Base-by-base conservation (phyloP, 495 filamentous ascomycete species). In the Aspergillus wentii region DNA sequence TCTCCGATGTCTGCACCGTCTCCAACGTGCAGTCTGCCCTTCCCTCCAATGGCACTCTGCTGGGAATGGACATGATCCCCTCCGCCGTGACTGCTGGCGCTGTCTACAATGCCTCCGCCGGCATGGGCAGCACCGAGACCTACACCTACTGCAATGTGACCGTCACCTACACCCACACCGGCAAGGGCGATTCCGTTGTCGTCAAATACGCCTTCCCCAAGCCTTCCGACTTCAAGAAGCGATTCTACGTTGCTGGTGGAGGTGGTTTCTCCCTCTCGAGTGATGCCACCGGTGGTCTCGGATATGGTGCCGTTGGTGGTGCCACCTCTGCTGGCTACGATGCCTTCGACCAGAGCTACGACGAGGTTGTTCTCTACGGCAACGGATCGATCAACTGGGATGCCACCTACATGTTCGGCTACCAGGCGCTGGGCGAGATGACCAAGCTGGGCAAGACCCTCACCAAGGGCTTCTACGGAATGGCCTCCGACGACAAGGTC, bases 311-410 rank as follows among this genome's bases (percentile, higher is more conserved):
- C 30, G 64, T 46, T 13, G 44, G 45, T 5, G 64, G 61, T 35
- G 58, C 54, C 32, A 64, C 62, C 17, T 50, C 51, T 34, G 66
- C 61, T 14, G 63, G 66, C 3, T 69, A 64, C 32, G 58, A 57
- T 33, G 63, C 60, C 5, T 54, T 69, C 37, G 25, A 51, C 22
- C 29, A 49, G 38, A 47, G 33, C 47, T 59, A 59, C 34, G 66
- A 68, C 31, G 56, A 64, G 1, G 64, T 66, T 6, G 48, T 49
- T 9, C 46, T 64, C 0, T 49, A 51, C 25, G 63, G 57, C 15
- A 68, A 69, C 33, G 66, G 66, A 16, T 56, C 60, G 5, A 57
- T 68, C 48, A 69, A 69, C 45, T 68, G 55, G 56, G 63, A 69
- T 31, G 55, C 57, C 6, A 59, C 53, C n/a, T 52, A 61, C 42